Evolutionary conservation across 768 basidiomycete genomes (phyloP).

Genomic region (Trametes villosa): DNA sequence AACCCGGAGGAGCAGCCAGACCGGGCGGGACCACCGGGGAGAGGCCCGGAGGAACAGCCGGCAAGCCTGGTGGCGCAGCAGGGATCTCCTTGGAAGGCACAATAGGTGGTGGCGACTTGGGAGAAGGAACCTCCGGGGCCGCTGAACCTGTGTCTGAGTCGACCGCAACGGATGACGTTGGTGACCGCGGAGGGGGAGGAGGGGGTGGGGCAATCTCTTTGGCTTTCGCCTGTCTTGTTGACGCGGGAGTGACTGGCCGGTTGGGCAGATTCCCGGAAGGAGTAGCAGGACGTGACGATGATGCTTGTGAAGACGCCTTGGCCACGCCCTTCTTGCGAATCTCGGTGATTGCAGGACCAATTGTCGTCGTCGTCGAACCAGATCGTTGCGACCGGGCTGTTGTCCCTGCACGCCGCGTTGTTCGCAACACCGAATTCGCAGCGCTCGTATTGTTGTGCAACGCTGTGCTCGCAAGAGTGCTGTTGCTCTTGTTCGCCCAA

Average conservation of each 20-base stretch:
- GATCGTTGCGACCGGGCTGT: slow-evolving; percentile 54
- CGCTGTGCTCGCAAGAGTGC: slow-evolving; percentile 29
- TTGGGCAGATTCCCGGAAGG: slow-evolving; percentile 46
- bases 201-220: slow-evolving; percentile 41
- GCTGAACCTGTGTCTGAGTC: slow-evolving; percentile 54
- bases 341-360: slow-evolving; percentile 24
- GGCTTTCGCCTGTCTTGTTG: slow-evolving; percentile 42
- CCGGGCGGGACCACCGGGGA: slow-evolving; percentile 57
- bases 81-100: slow-evolving; percentile 41
- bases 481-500: slow-evolving; percentile 44
- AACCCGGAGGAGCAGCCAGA: slow-evolving; percentile 57
- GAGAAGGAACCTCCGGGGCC: slow-evolving; percentile 47
- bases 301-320: slow-evolving; percentile 51
- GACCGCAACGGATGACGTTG: slow-evolving; percentile 52
- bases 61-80: slow-evolving; percentile 53
- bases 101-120: slow-evolving; percentile 41
- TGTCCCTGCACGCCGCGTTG: slow-evolving; percentile 26
- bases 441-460: slow-evolving; percentile 35
- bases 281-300: slow-evolving; percentile 62
- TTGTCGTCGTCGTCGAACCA: slow-evolving; percentile 33
- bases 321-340: slow-evolving; percentile 40
- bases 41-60: slow-evolving; percentile 61
- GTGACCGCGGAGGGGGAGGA: slow-evolving; percentile 42
- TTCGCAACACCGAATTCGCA: slow-evolving; percentile 22
- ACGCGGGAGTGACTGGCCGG: slow-evolving; percentile 50